Evolutionary conservation across 768 basidiomycete species (phyloP).

Genomic region (Leccinum truebloodii): DNA sequence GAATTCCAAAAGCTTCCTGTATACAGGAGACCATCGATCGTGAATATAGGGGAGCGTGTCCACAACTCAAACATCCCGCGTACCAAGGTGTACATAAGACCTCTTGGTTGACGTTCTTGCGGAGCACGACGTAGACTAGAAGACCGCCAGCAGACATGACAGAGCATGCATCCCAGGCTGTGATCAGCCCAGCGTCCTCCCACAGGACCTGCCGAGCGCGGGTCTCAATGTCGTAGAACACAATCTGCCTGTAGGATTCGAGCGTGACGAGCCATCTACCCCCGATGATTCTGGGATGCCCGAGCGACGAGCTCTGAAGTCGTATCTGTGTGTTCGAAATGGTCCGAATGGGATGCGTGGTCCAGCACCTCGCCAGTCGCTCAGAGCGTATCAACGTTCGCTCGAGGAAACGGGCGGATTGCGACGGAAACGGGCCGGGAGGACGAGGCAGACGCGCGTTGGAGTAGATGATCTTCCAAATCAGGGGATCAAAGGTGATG

Average conservation of each 20-base stretch:
- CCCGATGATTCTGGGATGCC: conserved; percentile 5
- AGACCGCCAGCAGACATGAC: neutral
- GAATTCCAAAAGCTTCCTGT: conserved; percentile 7
- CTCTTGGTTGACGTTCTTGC: neutral
- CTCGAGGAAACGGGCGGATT: conserved; percentile 10
- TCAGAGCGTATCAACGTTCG: conserved; percentile 5
- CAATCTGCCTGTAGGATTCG: conserved; percentile 2
- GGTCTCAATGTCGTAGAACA: conserved; percentile 2
- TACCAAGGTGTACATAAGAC: neutral
- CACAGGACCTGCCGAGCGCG: conserved; percentile 3
- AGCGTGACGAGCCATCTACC: conserved; percentile 10
- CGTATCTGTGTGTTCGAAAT: conserved; percentile 3
- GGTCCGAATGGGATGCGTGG: conserved; percentile 5
- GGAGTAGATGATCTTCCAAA: conserved; percentile 13
- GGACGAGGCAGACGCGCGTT: conserved; percentile 5
- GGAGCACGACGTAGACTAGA: neutral
- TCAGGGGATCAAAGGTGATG: neutral
- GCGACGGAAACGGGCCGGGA: conserved; percentile 11
- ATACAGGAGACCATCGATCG: neutral
- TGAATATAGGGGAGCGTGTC: neutral
- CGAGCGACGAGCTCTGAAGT: neutral
- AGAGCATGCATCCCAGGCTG: conserved; percentile 2
- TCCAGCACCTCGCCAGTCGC: conserved; percentile 8
- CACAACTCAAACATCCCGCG: neutral
- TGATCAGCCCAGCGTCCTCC: conserved; percentile 1